These are phyloP conservation scores for Podaxis carcinomalis DNA, from an alignment of 768 basidiomycete species.

Conservation along the genomic window DNA sequence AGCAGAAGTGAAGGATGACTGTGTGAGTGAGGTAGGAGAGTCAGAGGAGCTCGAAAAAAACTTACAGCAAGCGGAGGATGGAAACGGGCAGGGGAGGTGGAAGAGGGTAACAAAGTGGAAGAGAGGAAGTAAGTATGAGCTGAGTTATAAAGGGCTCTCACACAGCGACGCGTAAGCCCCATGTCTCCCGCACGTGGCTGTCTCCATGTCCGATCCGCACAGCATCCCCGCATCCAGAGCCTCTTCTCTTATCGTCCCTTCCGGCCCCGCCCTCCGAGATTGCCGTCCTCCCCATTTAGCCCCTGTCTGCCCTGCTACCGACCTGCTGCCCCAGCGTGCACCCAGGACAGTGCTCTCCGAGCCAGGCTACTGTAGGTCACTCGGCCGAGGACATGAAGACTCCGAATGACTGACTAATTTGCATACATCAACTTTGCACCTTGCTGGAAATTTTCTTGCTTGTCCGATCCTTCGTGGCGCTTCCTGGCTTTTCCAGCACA, in stretches of 20 bases:
- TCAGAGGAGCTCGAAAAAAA: background rate
- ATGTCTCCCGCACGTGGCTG: constrained; percentile 10
- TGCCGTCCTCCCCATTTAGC: constrained; percentile 11
- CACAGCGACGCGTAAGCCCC: constrained; percentile 31
- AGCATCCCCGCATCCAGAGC: constrained; percentile 9
- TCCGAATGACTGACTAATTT: background rate
- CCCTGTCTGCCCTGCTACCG: background rate
- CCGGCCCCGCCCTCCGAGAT: constrained; percentile 15
- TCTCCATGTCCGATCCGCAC: constrained; percentile 16
- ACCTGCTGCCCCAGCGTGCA: background rate
- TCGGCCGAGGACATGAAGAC: background rate
- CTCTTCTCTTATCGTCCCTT: background rate
- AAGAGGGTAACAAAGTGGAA: constrained; percentile 5
- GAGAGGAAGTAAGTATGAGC: constrained; percentile 1
- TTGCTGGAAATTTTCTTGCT: background rate
- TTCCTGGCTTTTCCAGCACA: constrained; percentile 3
- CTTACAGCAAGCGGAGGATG: constrained; percentile 12
- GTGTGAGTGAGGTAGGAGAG: constrained; percentile 1
- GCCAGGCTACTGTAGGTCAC: background rate
- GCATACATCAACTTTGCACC: background rate
- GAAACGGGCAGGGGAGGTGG: constrained; percentile 8
- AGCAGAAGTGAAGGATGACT: background rate
- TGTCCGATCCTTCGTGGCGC: constrained; percentile 4
- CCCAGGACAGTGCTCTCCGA: background rate
- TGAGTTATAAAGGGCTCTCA: constrained; percentile 15